Conservation (phyloP, 371 early-diverging fungal species). For the Umbelopsis sp. region DNA sequence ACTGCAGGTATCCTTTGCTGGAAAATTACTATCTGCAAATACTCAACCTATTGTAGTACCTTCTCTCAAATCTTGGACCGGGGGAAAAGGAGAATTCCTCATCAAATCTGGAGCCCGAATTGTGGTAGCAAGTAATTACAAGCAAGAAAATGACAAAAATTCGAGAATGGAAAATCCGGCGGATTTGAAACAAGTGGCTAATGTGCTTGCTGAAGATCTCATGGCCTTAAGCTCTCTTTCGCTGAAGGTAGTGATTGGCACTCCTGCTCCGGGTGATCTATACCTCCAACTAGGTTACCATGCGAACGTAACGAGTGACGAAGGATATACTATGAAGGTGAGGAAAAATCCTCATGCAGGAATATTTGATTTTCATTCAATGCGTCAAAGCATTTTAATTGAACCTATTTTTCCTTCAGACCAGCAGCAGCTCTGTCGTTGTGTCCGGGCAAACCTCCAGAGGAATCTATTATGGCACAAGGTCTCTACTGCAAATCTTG, state of each 20-base stretch:
- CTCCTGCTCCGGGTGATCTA: neutral
- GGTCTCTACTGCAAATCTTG: slow-evolving; percentile 5
- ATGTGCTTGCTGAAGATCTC: neutral
- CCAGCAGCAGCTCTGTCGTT: neutral
- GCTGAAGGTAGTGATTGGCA: neutral
- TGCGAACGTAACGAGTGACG: neutral
- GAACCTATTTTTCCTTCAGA: neutral
- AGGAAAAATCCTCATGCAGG: no score
- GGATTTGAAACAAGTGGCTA: neutral
- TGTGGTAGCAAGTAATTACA: neutral
- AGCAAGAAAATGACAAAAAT: neutral
- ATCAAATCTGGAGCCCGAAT: neutral
- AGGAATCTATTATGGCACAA: slow-evolving; percentile 16
- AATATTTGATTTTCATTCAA: no score
- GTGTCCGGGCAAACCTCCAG: slow-evolving; percentile 1
- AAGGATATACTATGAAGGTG: slow-evolving; percentile 17
- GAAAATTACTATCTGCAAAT: neutral
- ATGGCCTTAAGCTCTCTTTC: neutral
- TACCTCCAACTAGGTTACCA: neutral
- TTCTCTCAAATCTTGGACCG: neutral
- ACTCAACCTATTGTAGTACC: slow-evolving; percentile 5
- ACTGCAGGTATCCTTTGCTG: neutral
- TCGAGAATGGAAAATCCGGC: slow-evolving; percentile 19
- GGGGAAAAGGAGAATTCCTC: neutral
- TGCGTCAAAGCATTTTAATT: neutral